Evolutionary conservation across 768 basidiomycete genomes (phyloP), one percentile per base, ranked within the genome.

Genomic region (Galerina sulciceps): DNA sequence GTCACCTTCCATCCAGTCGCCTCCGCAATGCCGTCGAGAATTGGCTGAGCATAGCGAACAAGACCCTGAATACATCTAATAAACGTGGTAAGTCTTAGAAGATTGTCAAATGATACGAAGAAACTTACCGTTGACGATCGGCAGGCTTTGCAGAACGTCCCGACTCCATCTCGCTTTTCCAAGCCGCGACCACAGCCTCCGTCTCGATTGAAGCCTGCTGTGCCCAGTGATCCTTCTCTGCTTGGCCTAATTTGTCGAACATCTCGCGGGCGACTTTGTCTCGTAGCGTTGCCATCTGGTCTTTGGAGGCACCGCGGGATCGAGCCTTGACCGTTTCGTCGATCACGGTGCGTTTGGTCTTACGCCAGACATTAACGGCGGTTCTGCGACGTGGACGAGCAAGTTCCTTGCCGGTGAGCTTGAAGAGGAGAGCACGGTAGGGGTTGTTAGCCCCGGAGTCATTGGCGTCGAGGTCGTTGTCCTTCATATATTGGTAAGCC

Each of bases 401-500:
- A 8, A 18, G 17, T 45, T 45, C 44, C 11, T 22, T 45, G 9
- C 44, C 44, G 0, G 44, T 22, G 2, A 45, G 17, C 17, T 45
- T 18, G 17, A 10, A 20, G 8, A 45, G 6, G 2, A 45, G 17
- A 10, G 18, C 18, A 18, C 14, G 18, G 17, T 11, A 45, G 4
- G 44, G 44, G 23, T 45, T 55, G 34, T 37, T 15, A 18, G 54
- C 22, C 10, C 43, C 43, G 1, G 54, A 20, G 4, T 55, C 51
- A n/a, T 34, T 34, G 23, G 57, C 43, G n/a, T 44, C 41, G n/a
- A 47, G 13, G 22, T 57, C 58, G 49, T 57, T 22, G 43, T 61
- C 63, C 55, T 65, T 65, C n/a, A 53, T 46, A 17, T 65, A 51
- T 18, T 59, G 63, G 35, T 65, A 65, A 1, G 57, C 49, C 6